These are phyloP conservation scores for Claviceps sorghi DNA, from an alignment of 2,329 filamentous ascomycete genomes.

Conservation along the genomic window DNA sequence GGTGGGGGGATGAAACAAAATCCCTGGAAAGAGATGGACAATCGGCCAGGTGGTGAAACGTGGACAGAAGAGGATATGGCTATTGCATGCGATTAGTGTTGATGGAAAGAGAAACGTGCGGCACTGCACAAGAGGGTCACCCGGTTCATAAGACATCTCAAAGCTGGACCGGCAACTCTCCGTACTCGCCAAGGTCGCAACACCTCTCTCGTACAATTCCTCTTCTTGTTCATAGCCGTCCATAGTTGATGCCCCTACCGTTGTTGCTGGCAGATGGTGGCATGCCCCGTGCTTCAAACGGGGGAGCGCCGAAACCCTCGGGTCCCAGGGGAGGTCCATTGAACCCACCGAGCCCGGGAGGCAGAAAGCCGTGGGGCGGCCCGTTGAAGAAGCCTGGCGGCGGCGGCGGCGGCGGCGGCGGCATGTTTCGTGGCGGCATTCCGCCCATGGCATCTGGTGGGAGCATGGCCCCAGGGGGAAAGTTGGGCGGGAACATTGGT, in stretches of 20 bases:
- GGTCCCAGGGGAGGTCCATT: conserved; percentile 33
- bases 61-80: neutral
- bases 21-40: neutral
- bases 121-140: neutral
- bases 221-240: conserved; percentile 14
- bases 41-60: neutral
- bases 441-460: conserved; percentile 35
- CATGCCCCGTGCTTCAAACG: conserved; percentile 42
- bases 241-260: conserved; percentile 20
- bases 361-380: conserved; percentile 37
- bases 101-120: neutral
- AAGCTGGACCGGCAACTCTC: neutral
- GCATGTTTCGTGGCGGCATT: conserved; percentile 38
- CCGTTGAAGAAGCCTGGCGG: conserved; percentile 44
- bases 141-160: neutral
- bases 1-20: no score
- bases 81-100: neutral
- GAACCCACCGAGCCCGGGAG: conserved; percentile 40
- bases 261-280: conserved; percentile 32
- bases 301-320: conserved; percentile 31
- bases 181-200: neutral
- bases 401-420: conserved; percentile 39
- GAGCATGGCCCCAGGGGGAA: conserved; percentile 33
- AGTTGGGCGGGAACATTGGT: conserved; percentile 48
- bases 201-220: neutral